Percentiles rank a stretch among this genome's conserved stretches.
These are phyloP conservation scores for Onygenales sp. DNA, from an alignment of 2,329 filamentous ascomycete species.

Conservation along the genomic window DNA sequence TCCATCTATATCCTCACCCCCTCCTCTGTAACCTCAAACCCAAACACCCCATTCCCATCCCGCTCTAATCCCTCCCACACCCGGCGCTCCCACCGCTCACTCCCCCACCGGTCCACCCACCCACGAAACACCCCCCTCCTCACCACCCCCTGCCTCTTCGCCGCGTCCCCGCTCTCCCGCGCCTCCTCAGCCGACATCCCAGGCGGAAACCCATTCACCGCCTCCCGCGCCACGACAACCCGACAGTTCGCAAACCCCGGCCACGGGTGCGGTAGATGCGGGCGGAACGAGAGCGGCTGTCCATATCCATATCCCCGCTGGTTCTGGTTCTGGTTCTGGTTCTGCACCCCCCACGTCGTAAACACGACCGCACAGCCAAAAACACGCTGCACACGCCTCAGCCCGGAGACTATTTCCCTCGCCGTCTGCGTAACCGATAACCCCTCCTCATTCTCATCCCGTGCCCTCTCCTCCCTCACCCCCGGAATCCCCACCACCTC, in stretches of 20 bases:
- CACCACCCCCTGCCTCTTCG: slow-evolving; percentile 27
- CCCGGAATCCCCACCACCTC: slow-evolving; percentile 19
- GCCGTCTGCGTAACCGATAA: slow-evolving; percentile 4
- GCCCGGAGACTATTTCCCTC: slow-evolving; percentile 8
- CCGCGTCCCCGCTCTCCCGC: slow-evolving; percentile 17
- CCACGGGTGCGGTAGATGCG: slow-evolving; percentile 30
- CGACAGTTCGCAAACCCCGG: slow-evolving; percentile 27
- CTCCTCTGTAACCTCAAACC: slow-evolving; percentile 5
- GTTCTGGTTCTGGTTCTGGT: not conserved
- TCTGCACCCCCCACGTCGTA: slow-evolving; percentile 22
- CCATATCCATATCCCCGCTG: too few species aligned
- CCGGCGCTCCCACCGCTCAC: slow-evolving; percentile 21
- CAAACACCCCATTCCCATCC: slow-evolving; percentile 3
- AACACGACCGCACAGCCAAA: slow-evolving; percentile 33
- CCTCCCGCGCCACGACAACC: slow-evolving; percentile 24
- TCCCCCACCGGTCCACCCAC: slow-evolving; percentile 28
- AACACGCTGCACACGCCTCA: slow-evolving; percentile 26
- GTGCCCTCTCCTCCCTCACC: slow-evolving; percentile 9
- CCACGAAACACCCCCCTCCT: slow-evolving; percentile 24
- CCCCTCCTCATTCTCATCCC: slow-evolving; percentile 12
- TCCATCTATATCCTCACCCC: not conserved
- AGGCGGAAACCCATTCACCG: slow-evolving; percentile 15
- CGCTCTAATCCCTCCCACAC: slow-evolving; percentile 2
- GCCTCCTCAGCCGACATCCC: too few species aligned
- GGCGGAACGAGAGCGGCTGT: slow-evolving; percentile 17